These are phyloP conservation scores for Rosa rugosa DNA, from an alignment of 306 rosid genomes.

Conservation along the genomic window DNA sequence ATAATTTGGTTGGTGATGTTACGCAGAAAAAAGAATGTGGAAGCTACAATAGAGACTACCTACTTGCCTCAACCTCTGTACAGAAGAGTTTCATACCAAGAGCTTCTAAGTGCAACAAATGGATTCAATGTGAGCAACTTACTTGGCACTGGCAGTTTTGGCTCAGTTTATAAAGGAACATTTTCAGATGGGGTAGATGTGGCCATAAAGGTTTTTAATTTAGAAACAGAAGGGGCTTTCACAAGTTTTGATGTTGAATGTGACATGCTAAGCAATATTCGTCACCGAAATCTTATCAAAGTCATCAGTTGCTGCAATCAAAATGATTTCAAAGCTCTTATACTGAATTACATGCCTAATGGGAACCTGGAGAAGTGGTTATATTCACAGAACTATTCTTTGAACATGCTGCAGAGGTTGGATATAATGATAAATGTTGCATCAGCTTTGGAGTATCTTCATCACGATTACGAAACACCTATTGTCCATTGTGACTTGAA, in stretches of 20 bases:
- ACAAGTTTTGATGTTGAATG: no score
- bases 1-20: background rate
- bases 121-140: conserved; percentile 2
- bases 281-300: conserved; percentile 23
- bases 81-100: conserved; percentile 20
- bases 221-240: no score
- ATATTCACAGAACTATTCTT: background rate
- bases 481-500: conserved; percentile 46
- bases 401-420: conserved; percentile 9
- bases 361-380: conserved; percentile 27
- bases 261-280: no score
- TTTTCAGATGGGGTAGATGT: no score
- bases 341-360: conserved; percentile 28
- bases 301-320: conserved; percentile 15
- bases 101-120: conserved; percentile 26
- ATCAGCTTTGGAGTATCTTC: no score
- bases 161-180: no score
- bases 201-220: no score
- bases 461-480: no score
- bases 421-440: no score
- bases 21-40: background rate
- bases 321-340: conserved; percentile 9
- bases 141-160: conserved; percentile 17
- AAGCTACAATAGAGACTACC: background rate
- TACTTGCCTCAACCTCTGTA: background rate